Evolutionary conservation across 495 filamentous ascomycete genomes (phyloP).

Genomic region (Hypoxylon lienhwacheense): DNA sequence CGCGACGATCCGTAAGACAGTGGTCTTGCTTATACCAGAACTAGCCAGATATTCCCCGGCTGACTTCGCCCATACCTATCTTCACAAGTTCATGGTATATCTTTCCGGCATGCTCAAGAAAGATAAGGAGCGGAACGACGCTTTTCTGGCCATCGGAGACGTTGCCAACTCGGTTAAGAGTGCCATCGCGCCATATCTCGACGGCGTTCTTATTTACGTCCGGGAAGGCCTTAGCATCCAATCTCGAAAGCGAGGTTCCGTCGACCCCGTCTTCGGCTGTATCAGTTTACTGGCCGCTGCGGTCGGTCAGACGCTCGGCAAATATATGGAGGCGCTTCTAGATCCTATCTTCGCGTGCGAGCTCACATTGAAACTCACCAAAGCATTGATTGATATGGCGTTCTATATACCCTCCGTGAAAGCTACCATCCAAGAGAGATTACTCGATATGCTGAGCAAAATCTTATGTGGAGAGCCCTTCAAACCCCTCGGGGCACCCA

Average conservation of each 20-base stretch:
- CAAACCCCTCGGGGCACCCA: conserved; percentile 84
- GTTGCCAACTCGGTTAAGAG: conserved; percentile 95
- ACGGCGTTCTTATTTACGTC: conserved; percentile 88
- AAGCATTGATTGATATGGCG: conserved; percentile 96
- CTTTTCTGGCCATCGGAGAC: conserved; percentile 92
- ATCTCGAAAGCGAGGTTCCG: conserved; percentile 67
- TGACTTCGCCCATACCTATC: conserved; percentile 78
- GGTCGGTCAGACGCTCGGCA: conserved; percentile 93
- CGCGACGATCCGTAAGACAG: conserved; percentile 78
- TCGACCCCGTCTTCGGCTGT: conserved; percentile 96
- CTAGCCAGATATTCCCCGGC: conserved; percentile 89
- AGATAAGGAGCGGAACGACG: conserved; percentile 87
- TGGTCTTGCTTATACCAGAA: conserved; percentile 85
- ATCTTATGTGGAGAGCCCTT: conserved; percentile 91
- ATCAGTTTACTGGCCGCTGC: conserved; percentile 95
- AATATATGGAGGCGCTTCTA: conserved; percentile 93
- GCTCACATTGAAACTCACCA: conserved; percentile 85
- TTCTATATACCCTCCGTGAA: conserved; percentile 97
- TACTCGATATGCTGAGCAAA: conserved; percentile 92
- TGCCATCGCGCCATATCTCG: conserved; percentile 91
- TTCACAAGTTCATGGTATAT: conserved; percentile 96
- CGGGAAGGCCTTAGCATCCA: conserved; percentile 86
- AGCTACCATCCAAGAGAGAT: conserved; percentile 84
- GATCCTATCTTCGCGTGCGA: conserved; percentile 98
- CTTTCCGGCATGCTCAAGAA: conserved; percentile 94